phyloP scores from a whole-genome alignment of 305 asterid species.

The Solanum hybrid region DNA sequence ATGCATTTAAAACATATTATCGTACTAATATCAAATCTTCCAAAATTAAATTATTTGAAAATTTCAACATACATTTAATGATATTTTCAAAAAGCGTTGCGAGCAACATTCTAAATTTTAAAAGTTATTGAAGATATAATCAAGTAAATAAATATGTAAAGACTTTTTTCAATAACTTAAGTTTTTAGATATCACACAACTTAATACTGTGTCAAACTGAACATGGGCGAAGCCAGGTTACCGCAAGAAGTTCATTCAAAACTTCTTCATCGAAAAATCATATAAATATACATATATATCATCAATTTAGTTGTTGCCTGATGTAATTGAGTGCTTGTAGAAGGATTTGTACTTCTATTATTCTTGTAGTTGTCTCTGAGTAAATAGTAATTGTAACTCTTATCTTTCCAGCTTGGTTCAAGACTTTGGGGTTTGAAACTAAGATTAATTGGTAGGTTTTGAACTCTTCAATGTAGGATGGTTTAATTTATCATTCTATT shows the following conservation, averaged over 20 bases:
- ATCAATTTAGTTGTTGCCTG: neutral
- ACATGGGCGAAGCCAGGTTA: neutral
- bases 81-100: neutral
- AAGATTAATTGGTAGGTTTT: too few relatives aligned
- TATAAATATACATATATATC: too few relatives aligned
- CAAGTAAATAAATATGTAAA: too few relatives aligned
- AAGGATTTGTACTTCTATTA: neutral
- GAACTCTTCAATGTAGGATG: neutral
- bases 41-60: too few relatives aligned
- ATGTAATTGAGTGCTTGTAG: neutral
- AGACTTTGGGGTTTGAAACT: neutral
- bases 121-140: too few relatives aligned
- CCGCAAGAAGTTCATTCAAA: neutral
- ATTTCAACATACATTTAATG: neutral
- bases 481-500: too few relatives aligned
- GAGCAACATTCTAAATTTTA: too few relatives aligned
- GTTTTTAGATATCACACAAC: neutral
- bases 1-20: neutral
- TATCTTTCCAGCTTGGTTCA: neutral
- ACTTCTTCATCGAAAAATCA: neutral
- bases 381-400: neutral
- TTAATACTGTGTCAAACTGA: neutral
- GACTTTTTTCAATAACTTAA: neutral
- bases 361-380: neutral
- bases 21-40: neutral